Conservation (phyloP, 176 grass and related monocot genomes). For the Otatea glauca region DNA sequence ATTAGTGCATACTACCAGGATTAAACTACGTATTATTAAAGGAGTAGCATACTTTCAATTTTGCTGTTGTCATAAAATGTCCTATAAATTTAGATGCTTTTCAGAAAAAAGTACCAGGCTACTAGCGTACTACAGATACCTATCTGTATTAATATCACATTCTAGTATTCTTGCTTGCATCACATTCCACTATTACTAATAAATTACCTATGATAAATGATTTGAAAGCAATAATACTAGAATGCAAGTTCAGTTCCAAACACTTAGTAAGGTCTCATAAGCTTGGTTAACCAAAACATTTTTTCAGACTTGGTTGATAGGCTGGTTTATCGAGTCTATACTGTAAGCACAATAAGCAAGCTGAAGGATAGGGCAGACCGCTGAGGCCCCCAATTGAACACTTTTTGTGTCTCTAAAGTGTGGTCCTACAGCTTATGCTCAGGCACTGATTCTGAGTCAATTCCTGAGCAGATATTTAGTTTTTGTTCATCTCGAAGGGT, state of each 20-base stretch:
- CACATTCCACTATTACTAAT: background rate
- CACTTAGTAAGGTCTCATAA: background rate
- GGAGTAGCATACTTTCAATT: background rate
- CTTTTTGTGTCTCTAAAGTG: background rate
- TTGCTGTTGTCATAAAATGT: background rate
- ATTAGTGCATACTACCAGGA: background rate
- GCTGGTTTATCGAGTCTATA: background rate
- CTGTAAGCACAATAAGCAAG: background rate
- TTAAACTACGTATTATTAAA: background rate
- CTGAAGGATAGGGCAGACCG: background rate
- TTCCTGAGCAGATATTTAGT: background rate
- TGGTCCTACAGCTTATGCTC: background rate
- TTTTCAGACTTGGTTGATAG: background rate
- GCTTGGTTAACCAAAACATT: background rate
- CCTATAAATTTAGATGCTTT: background rate
- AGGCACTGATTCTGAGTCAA: background rate
- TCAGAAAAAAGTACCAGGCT: background rate
- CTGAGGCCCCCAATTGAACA: background rate
- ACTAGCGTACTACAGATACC: background rate
- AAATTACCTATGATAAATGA: background rate
- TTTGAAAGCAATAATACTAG: background rate
- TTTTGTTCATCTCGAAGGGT: background rate
- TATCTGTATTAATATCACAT: background rate
- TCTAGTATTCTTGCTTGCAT: background rate
- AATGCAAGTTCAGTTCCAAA: conserved; percentile 4